Base-by-base conservation (phyloP, 2,329 filamentous ascomycete species). In the Fusarium fujikuroi region DNA sequence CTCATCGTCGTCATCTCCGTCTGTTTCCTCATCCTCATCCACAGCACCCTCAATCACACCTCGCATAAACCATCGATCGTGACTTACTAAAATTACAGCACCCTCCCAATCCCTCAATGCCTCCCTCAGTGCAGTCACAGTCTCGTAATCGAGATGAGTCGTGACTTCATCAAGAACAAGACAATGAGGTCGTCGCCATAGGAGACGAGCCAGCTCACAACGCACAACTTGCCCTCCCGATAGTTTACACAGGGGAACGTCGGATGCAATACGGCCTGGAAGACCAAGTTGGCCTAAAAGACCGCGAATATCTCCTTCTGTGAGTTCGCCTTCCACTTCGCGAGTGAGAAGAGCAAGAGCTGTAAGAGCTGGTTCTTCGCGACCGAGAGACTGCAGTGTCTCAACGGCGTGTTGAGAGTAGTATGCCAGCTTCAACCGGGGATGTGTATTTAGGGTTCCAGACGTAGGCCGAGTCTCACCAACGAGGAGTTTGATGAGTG, bases 71-170 rank as follows among this genome's bases (percentile, higher is more conserved):
- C 93, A 97, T 37, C 94, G 87, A 80, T 97, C 94, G 83, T 97
- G 94, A 40, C 91, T 94, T 9, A 96, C 91, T 9, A 96, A 83
- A 43, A 97, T 82, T 8, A 96, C 87, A 0, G 93, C 93, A 1
- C 94, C 94, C 62, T 91, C 87, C 87, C 92, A 97, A 6, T 83
- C 83, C 19, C 87, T 86, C 70, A 97, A 80, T 5, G 92, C 92
- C 30, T 88, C 86, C 2, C 92, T 87, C 61, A 97, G 82, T 4
- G 92, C 93, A 12, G 89, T 88, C 30, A 95, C 93, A 0, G 92
- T 95, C 81, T 96, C 90, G 70, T 92, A 93, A 79, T 97, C 94
- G 44, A 97, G 85, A 84, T 97, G 94, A 2, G 94, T 95, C 11
- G 93, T 96, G 30, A 94, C 91, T 80, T 94, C 94, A 79, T 95